phyloP scores from a whole-genome alignment of 108 stramenopile genomes.

The Conticribra guillardii region DNA sequence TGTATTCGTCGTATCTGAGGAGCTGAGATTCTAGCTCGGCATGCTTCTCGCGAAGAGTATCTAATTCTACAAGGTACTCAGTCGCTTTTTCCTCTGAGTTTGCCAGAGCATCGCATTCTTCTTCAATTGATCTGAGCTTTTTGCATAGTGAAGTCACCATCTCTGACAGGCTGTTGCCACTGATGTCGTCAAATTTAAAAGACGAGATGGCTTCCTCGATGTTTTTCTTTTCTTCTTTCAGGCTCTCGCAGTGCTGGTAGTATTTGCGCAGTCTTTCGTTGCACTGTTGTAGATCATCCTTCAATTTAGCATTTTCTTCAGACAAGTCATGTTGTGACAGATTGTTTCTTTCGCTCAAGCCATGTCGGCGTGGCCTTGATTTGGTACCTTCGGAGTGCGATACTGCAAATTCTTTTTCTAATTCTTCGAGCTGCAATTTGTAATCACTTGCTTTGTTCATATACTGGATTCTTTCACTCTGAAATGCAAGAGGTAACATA shows the following conservation, averaged over 20 bases:
- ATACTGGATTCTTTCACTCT: slow-evolving; percentile 52
- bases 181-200: slow-evolving; percentile 48
- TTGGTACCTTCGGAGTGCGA: background rate
- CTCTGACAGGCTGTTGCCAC: slow-evolving; percentile 60
- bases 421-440: slow-evolving; percentile 52
- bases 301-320: slow-evolving; percentile 53
- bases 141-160: slow-evolving; percentile 68
- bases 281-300: slow-evolving; percentile 72
- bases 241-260: slow-evolving; percentile 69
- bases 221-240: slow-evolving; percentile 75
- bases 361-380: slow-evolving; percentile 25
- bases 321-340: slow-evolving; percentile 29
- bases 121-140: slow-evolving; percentile 62
- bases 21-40: slow-evolving; percentile 41
- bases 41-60: slow-evolving; percentile 54
- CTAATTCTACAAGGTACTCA: slow-evolving; percentile 49
- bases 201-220: slow-evolving; percentile 55
- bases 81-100: slow-evolving; percentile 45
- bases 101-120: slow-evolving; percentile 61
- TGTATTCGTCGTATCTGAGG: slow-evolving; percentile 32
- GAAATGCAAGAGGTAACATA: background rate
- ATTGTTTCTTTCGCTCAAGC: slow-evolving; percentile 31
- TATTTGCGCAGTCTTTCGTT: slow-evolving; percentile 85
- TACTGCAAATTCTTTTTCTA: slow-evolving; percentile 36
- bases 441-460: slow-evolving; percentile 61